Evolutionary conservation across 2,329 filamentous ascomycete species (phyloP), one percentile per base, ranked within the genome.

Genomic region (Aspergillus ruber): DNA sequence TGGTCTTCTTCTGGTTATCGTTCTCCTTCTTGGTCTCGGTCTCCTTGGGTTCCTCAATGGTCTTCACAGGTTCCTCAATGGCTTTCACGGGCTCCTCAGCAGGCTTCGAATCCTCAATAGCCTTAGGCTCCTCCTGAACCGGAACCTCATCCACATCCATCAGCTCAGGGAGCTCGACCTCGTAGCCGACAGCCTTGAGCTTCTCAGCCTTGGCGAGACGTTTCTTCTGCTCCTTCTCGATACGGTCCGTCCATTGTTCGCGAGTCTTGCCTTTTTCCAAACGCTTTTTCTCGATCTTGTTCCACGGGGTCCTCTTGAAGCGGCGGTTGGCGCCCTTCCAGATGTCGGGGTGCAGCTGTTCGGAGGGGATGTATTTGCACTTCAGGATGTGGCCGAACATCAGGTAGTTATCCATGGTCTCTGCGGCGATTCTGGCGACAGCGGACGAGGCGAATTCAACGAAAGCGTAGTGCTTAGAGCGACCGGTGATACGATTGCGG

Each of bases 381-480:
- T 94, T 91, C 58, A 98, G 77, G 52, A 97, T 86, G 67, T 96
- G 91, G 5, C 89, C 88, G 67, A 95, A 97, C 63, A 98, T 79
- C 35, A 97, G 82, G 71, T 98, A 98, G 72, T 90, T 94, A 76
- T 96, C 83, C 93, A 98, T 98, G 18, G 93, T 95, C 73, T 90
- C 88, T 43, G 88, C 85, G 25, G 95, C 91, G 58, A 97, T 90
- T 60, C 88, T 85, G 35, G 93, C 91, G n/a, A 90, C 87, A 48
- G 89, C 84, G 29, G 77, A 74, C 6, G 80, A 81, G 2, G 73
- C 72, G 63, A 98, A 98, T 71, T 98, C 89, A 62, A 98, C 80
- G 69, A 96, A 98, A 27, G 89, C 93, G 64, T 86, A 95, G 75
- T 97, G 93, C 75, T 93, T 95, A 66, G 86, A 90, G 49, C 83